Conservation (phyloP, 169 alveolate species). For the Plasmodium gaboni region DNA sequence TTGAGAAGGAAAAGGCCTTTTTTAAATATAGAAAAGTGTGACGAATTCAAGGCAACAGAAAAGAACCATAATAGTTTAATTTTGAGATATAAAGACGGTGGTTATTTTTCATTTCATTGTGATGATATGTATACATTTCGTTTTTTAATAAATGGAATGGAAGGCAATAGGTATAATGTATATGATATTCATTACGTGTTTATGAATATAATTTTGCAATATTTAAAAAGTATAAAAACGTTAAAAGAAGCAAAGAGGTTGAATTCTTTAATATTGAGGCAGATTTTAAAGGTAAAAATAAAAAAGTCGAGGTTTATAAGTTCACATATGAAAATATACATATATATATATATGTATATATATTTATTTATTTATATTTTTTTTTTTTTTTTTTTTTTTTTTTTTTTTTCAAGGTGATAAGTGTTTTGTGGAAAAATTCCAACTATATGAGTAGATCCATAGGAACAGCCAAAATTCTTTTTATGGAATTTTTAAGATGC, state of each 20-base stretch:
- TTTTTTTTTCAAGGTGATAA: slow-evolving; percentile 18
- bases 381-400: background rate
- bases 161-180: background rate
- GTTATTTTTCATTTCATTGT: slow-evolving; percentile 63
- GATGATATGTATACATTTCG: slow-evolving; percentile 44
- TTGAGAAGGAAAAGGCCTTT: too few species aligned
- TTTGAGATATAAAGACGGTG: background rate
- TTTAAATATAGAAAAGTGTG: too few species aligned
- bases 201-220: slow-evolving; percentile 30
- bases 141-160: slow-evolving; percentile 35
- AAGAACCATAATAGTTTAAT: too few species aligned
- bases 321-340: background rate
- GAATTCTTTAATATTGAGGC: slow-evolving; percentile 21
- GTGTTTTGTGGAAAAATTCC: background rate
- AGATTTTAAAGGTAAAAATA: slow-evolving; percentile 25
- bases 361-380: background rate
- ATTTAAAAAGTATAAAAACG: slow-evolving; percentile 19
- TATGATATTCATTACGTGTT: slow-evolving; percentile 25
- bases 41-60: too few species aligned
- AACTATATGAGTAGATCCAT: background rate
- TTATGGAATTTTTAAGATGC: slow-evolving; percentile 56
- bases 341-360: background rate
- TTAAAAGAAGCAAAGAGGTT: slow-evolving; percentile 11
- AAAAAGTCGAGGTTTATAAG: background rate
- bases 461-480: slow-evolving; percentile 5